phyloP scores from a whole-genome alignment of 2,329 filamentous ascomycete species.

The Ceratocystis cubensis region DNA sequence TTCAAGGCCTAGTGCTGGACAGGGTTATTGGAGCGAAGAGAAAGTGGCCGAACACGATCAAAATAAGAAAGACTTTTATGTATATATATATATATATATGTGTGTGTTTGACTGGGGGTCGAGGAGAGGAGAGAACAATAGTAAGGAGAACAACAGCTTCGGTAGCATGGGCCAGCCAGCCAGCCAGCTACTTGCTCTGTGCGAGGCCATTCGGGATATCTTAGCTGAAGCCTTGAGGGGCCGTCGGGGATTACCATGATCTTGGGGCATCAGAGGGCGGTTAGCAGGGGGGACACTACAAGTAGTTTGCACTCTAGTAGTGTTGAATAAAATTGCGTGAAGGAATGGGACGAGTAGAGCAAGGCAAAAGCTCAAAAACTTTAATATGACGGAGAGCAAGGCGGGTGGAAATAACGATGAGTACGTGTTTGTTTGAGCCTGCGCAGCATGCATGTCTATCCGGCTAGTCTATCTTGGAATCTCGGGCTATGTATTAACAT shows the following conservation, averaged over 20 bases:
- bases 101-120: background rate
- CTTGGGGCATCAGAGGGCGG: slow-evolving; percentile 11
- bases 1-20: background rate
- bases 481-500: background rate
- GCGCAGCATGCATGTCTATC: background rate
- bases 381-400: too few relatives aligned
- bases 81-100: background rate
- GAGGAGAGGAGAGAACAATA: background rate
- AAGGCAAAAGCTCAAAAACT: too few relatives aligned
- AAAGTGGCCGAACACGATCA: background rate
- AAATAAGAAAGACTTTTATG: background rate
- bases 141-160: background rate
- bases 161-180: background rate
- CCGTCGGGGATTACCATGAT: slow-evolving; percentile 17
- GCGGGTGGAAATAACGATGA: too few relatives aligned
- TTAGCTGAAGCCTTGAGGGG: slow-evolving; percentile 6
- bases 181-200: background rate
- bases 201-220: background rate
- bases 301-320: background rate
- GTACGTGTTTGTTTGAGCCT: too few relatives aligned
- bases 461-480: background rate
- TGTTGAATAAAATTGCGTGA: too few relatives aligned
- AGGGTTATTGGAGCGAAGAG: background rate
- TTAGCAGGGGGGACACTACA: background rate
- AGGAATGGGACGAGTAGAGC: too few relatives aligned